These are phyloP conservation scores for Rhizoctonia solani DNA, from an alignment of 1,284 basidiomycete species.

Conservation along the genomic window DNA sequence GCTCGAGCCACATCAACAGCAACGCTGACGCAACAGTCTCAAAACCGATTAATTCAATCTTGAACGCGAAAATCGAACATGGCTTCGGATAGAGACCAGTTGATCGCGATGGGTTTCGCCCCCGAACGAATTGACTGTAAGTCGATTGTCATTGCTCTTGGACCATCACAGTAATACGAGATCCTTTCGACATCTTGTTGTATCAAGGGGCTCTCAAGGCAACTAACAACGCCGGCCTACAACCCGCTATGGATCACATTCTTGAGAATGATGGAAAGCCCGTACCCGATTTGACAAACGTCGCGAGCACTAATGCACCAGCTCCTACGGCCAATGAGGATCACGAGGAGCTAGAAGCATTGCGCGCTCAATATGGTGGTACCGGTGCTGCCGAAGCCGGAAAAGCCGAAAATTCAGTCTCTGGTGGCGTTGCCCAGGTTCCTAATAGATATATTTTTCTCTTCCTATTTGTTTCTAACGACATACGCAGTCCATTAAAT, in stretches of 20 bases:
- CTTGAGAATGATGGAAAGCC: conserved; percentile 75
- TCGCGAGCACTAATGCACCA: conserved; percentile 39
- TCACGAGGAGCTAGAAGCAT: conserved; percentile 69
- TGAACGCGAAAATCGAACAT: conserved; percentile 41
- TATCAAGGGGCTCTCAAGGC: conserved; percentile 80
- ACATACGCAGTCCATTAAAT: conserved; percentile 69
- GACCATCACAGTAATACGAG: background rate
- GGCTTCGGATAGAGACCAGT: conserved; percentile 69
- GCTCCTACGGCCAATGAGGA: conserved; percentile 49
- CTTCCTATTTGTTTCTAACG: conserved; percentile 47
- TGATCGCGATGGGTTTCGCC: conserved; percentile 87
- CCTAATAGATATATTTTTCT: conserved; percentile 62
- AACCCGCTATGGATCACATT: conserved; percentile 88
- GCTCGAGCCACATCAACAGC: no score
- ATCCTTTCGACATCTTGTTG: background rate
- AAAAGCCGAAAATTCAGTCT: conserved; percentile 38
- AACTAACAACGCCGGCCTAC: conserved; percentile 75
- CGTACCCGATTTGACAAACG: conserved; percentile 62
- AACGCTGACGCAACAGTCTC: no score
- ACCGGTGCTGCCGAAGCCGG: conserved; percentile 38
- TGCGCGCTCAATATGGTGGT: conserved; percentile 52
- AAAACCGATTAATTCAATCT: no score
- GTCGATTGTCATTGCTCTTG: no score
- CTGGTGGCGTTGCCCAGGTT: conserved; percentile 47
- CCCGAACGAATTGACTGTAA: conserved; percentile 79